phyloP scores from a whole-genome alignment of 495 filamentous ascomycete species.

The Lepidopterella palustris region DNA sequence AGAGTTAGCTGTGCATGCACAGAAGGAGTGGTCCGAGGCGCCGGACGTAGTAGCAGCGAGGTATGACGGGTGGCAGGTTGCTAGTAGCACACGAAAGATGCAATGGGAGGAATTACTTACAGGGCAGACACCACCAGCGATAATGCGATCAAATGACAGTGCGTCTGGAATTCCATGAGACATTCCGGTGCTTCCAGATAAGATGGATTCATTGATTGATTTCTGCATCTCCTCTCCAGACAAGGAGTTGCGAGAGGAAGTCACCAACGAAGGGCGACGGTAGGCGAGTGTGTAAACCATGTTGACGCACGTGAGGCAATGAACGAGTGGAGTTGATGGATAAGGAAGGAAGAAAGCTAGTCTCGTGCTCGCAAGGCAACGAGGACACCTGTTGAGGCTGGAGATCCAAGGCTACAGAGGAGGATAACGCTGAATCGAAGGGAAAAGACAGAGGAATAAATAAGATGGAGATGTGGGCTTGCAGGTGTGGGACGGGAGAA shows the following conservation, averaged over 20 bases:
- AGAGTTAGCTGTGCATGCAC: not conserved
- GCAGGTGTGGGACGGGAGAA: not conserved
- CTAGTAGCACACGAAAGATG: slow-evolving; percentile 4
- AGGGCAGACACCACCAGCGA: slow-evolving; percentile 68
- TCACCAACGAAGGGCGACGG: slow-evolving; percentile 40
- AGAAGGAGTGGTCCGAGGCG: not conserved
- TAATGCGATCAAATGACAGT: slow-evolving; percentile 64
- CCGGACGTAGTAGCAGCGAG: slow-evolving; percentile 5
- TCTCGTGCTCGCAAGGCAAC: not conserved
- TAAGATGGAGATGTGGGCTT: not conserved
- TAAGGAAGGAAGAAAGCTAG: not conserved
- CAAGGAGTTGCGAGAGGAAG: slow-evolving; percentile 28
- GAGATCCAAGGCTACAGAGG: not conserved
- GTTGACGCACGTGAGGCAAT: not conserved
- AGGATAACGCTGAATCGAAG: not conserved
- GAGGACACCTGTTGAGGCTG: not conserved
- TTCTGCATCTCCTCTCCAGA: slow-evolving; percentile 35
- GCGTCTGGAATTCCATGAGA: slow-evolving; percentile 56
- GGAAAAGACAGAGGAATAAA: not conserved
- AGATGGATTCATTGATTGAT: slow-evolving; percentile 38
- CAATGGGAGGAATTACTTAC: slow-evolving; percentile 44
- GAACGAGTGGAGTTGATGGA: not conserved
- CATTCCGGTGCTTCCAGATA: slow-evolving; percentile 35
- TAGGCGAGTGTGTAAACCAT: slow-evolving; percentile 50
- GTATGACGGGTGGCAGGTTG: not conserved